Conservation (phyloP, 2,329 filamentous ascomycete genomes). For the Stachybotrys elegans region DNA sequence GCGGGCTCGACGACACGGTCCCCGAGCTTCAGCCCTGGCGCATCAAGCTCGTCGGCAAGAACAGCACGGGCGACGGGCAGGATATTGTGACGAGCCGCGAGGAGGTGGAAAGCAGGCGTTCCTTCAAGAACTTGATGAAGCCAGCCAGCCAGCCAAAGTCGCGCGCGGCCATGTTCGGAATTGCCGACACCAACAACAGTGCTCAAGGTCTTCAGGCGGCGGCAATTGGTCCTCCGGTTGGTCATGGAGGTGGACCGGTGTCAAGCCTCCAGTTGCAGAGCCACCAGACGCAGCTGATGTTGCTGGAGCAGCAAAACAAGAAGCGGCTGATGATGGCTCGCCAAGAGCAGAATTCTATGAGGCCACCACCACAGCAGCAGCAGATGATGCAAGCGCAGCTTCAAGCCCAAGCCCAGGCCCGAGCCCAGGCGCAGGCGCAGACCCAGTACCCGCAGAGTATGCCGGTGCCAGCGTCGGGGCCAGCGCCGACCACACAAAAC, state of each 20-base stretch:
- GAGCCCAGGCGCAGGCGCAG: conserved; percentile 7
- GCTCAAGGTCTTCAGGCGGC: neutral
- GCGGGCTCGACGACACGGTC: conserved; percentile 48
- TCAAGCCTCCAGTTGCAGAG: conserved; percentile 75
- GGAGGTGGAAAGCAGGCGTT: conserved; percentile 27
- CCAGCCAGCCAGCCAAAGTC: neutral
- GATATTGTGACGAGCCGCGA: conserved; percentile 33
- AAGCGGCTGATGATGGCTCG: conserved; percentile 44
- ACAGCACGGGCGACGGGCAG: neutral
- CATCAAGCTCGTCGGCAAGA: conserved; percentile 39
- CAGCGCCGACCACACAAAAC: too few relatives aligned
- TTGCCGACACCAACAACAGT: neutral
- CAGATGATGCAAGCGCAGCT: conserved; percentile 2
- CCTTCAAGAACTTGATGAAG: conserved; percentile 21
- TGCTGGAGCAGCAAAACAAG: conserved; percentile 83
- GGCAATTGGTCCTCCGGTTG: too few relatives aligned
- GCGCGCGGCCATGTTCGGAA: conserved; percentile 7
- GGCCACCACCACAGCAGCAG: neutral
- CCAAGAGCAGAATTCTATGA: neutral
- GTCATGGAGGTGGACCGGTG: neutral
- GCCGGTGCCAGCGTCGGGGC: neutral
- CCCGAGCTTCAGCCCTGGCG: conserved; percentile 53
- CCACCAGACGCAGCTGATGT: conserved; percentile 86
- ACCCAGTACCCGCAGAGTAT: too few relatives aligned
- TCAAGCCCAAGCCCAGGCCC: conserved; percentile 5